These are phyloP conservation scores for Brassica rapa DNA, from an alignment of 345 rosid genomes.

Conservation along the genomic window DNA sequence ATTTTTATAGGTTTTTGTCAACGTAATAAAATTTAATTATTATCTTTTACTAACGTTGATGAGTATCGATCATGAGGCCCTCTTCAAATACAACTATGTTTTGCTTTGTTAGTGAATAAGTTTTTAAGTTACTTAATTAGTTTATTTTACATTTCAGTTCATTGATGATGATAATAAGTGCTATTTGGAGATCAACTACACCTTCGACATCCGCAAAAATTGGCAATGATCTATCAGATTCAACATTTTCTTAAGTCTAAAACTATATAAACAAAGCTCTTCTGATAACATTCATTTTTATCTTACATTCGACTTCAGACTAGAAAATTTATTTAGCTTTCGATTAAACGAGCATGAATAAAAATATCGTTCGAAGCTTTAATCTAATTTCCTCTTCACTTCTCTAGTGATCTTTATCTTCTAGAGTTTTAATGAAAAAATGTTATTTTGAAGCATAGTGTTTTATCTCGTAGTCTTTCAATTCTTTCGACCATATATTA, in stretches of 20 bases:
- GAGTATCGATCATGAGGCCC: background rate
- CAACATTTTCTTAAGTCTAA: background rate
- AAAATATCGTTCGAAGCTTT: background rate
- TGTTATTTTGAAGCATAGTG: background rate
- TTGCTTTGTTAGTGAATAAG: background rate
- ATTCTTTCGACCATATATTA: background rate
- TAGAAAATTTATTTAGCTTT: slow-evolving; percentile 16
- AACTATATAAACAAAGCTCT: slow-evolving; percentile 27
- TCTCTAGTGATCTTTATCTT: background rate
- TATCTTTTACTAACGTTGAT: background rate
- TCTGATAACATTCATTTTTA: background rate
- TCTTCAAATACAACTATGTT: background rate
- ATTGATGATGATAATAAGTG: slow-evolving; percentile 81
- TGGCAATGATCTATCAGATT: slow-evolving; percentile 47
- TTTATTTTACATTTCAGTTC: slow-evolving; percentile 52
- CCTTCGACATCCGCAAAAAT: slow-evolving; percentile 77
- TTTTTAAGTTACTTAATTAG: background rate
- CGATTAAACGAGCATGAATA: slow-evolving; percentile 26
- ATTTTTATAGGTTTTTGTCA: background rate
- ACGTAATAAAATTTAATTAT: background rate
- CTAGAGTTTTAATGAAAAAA: background rate
- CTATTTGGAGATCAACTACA: slow-evolving; percentile 88
- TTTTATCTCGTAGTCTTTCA: background rate
- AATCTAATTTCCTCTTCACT: background rate
- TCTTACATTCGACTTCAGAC: slow-evolving; percentile 17